A percentile compares a stretch with the other conserved stretches of the same genome.
Evolutionary conservation across 2,329 filamentous ascomycete genomes (phyloP).

Genomic region (Paraphaeosphaeria sporulosa): DNA sequence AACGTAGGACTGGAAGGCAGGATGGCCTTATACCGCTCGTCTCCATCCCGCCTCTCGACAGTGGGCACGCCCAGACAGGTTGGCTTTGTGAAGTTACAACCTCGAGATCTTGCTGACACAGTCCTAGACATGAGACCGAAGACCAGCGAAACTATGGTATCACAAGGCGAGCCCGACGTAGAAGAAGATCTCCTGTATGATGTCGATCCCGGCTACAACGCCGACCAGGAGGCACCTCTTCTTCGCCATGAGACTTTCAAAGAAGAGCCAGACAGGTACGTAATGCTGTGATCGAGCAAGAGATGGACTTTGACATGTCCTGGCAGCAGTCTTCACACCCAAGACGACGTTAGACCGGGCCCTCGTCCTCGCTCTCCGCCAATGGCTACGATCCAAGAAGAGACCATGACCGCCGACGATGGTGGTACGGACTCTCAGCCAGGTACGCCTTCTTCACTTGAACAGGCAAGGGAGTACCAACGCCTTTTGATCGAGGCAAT

Average conservation of each 20-base stretch:
- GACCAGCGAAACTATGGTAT: background rate
- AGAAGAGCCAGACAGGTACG: conserved; percentile 14
- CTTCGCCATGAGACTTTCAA: conserved; percentile 43
- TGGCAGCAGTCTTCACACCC: background rate
- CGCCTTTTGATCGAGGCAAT: conserved; percentile 1
- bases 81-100: background rate
- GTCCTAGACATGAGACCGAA: background rate
- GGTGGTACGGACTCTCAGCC: background rate
- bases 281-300: background rate
- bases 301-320: background rate
- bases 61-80: background rate
- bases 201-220: conserved; percentile 16
- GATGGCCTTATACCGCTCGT: background rate
- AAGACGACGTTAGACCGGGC: background rate
- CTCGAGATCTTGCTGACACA: background rate
- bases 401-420: background rate
- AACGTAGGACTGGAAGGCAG: background rate
- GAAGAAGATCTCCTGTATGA: background rate
- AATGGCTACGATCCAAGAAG: conserved; percentile 1
- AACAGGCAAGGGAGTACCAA: background rate
- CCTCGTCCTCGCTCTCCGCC: background rate
- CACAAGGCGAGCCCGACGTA: background rate
- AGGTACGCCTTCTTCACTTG: background rate
- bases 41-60: background rate
- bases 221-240: conserved; percentile 39